These are phyloP conservation scores for Rhizopus sp. DNA, from an alignment of 371 early-diverging fungal genomes.

Conservation along the genomic window DNA sequence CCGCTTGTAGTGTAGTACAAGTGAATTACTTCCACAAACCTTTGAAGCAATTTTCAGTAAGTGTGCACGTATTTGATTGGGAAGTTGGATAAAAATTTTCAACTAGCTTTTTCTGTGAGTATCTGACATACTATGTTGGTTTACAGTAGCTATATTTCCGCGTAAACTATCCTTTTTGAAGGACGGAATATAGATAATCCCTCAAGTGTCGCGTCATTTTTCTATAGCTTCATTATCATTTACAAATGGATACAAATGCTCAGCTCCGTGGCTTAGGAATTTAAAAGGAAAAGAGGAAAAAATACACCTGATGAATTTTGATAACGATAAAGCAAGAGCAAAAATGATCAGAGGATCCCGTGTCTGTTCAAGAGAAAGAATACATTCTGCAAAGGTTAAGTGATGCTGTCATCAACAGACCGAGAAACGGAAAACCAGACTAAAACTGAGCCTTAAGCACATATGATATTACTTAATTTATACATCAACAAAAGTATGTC, in stretches of 20 bases:
- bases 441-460: no score
- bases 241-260: constrained; percentile 90
- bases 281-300: not conserved
- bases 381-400: no score
- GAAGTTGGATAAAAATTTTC: not conserved
- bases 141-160: constrained; percentile 92
- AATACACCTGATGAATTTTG: no score
- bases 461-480: not conserved
- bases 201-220: constrained; percentile 79
- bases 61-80: constrained; percentile 54
- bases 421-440: no score
- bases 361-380: no score
- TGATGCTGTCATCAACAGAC: no score
- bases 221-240: constrained; percentile 88
- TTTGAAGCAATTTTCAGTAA: constrained; percentile 86
- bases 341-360: no score
- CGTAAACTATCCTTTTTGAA: constrained; percentile 85
- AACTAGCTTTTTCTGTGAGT: no score
- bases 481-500: not conserved
- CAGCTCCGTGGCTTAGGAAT: constrained; percentile 32
- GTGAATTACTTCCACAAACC: constrained; percentile 98
- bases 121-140: constrained; percentile 83
- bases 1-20: constrained; percentile 82
- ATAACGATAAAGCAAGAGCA: no score
- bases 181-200: constrained; percentile 78